Conservation (phyloP, 495 filamentous ascomycete species). For the Xylaria bambusicola region DNA sequence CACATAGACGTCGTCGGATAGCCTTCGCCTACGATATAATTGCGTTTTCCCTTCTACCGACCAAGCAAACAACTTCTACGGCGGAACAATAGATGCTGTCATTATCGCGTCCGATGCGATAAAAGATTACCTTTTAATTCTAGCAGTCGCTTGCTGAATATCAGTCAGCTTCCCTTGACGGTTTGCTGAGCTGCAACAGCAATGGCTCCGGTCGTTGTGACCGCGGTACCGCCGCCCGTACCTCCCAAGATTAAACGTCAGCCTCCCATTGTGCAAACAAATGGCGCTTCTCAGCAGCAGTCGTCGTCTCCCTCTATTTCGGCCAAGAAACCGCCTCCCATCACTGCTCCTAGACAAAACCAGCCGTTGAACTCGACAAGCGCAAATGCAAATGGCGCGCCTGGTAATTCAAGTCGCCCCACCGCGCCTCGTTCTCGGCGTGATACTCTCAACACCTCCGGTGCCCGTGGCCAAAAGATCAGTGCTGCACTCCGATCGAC, state of each 20-base stretch:
- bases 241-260: conserved; percentile 74
- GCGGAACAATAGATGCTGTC: conserved; percentile 26
- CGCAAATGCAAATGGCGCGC: conserved; percentile 47
- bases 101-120: conserved; percentile 13
- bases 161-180: conserved; percentile 9
- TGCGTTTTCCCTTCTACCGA: too few species aligned
- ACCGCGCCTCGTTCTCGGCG: conserved; percentile 54
- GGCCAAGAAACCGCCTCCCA: conserved; percentile 58
- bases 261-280: conserved; percentile 66
- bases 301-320: conserved; percentile 69
- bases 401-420: conserved; percentile 45
- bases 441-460: conserved; percentile 38
- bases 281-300: conserved; percentile 63
- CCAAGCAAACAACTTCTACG: too few species aligned
- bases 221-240: conserved; percentile 55
- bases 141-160: conserved; percentile 18
- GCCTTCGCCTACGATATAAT: too few species aligned
- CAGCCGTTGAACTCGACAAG: conserved; percentile 43
- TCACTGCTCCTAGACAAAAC: conserved; percentile 43
- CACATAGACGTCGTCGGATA: too few species aligned
- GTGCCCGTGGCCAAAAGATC: conserved; percentile 45
- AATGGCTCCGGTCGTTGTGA: conserved; percentile 49
- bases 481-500: conserved; percentile 47
- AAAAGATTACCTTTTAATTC: conserved; percentile 12
- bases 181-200: conserved; percentile 18